A percentile compares a stretch with the other conserved stretches of the same genome.
These are phyloP conservation scores for Hemileccinum rubropunctum DNA, from an alignment of 768 basidiomycete genomes.

Conservation along the genomic window DNA sequence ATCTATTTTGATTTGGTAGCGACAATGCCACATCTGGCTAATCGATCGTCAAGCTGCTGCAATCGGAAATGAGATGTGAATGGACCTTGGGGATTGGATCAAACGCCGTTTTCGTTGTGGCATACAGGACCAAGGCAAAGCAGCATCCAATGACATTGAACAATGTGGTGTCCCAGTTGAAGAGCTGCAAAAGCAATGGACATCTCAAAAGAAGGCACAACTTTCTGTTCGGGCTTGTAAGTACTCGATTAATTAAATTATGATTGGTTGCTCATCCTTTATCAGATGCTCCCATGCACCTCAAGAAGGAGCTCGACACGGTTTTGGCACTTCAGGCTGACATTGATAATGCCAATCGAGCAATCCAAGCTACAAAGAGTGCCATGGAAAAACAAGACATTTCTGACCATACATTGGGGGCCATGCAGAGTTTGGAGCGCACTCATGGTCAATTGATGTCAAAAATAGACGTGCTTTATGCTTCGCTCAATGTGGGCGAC, in stretches of 20 bases:
- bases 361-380: constrained; percentile 13
- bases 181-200: background rate
- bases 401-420: constrained; percentile 14
- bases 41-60: constrained; percentile 31
- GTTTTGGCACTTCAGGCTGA: background rate
- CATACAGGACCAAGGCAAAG: constrained; percentile 6
- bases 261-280: background rate
- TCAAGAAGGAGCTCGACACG: constrained; percentile 8
- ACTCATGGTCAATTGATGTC: background rate
- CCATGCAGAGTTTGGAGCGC: background rate
- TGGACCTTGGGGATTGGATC: constrained; percentile 31
- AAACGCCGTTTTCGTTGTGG: constrained; percentile 17
- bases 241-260: background rate
- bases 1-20: too few relatives aligned
- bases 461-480: background rate
- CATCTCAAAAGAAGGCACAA: background rate
- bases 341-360: constrained; percentile 13
- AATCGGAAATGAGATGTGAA: background rate
- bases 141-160: constrained; percentile 17
- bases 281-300: background rate
- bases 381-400: constrained; percentile 3
- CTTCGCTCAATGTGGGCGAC: background rate
- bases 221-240: constrained; percentile 4
- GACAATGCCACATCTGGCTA: constrained; percentile 30
- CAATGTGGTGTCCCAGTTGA: constrained; percentile 6